Evolutionary conservation across 192 early-diverging fungal species (phyloP).

Genomic region (Chytriomyces confervae): DNA sequence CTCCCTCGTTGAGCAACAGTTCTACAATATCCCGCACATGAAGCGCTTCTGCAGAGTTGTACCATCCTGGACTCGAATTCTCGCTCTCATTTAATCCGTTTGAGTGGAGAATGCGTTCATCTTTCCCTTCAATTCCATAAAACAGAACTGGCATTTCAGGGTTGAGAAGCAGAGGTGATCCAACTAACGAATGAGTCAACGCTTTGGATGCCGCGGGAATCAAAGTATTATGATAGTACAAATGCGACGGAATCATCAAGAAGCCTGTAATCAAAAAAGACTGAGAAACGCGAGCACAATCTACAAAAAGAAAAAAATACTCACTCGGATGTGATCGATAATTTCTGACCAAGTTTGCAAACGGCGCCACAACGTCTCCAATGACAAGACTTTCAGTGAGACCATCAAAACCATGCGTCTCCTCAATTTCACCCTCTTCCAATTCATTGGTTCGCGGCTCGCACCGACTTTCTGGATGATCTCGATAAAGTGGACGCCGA

Average conservation of each 20-base stretch:
- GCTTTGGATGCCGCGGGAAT: conserved; percentile 41
- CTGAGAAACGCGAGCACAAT: not conserved
- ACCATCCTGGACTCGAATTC: conserved; percentile 49
- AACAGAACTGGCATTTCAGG: conserved; percentile 56
- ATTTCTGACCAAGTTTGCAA: conserved; percentile 55
- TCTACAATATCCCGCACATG: conserved; percentile 50
- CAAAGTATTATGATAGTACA: conserved; percentile 58
- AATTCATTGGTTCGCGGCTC: conserved; percentile 1
- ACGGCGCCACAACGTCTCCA: conserved; percentile 39
- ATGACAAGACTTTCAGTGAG: conserved; percentile 22
- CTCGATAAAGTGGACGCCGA: conserved; percentile 45
- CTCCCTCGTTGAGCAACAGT: conserved; percentile 19
- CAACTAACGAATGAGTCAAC: conserved; percentile 46
- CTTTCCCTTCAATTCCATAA: conserved; percentile 56
- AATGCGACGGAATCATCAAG: conserved; percentile 54
- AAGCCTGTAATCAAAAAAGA: conserved; percentile 37
- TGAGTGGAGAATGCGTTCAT: conserved; percentile 34
- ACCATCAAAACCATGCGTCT: not conserved
- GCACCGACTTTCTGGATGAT: conserved; percentile 47
- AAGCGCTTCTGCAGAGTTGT: conserved; percentile 53
- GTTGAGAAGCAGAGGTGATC: conserved; percentile 46
- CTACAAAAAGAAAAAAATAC: not conserved
- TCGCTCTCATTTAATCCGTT: conserved; percentile 32
- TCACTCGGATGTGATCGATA: conserved; percentile 54
- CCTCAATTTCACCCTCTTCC: conserved; percentile 30